A percentile compares a stretch with the other conserved stretches of the same genome.
phyloP scores from a whole-genome alignment of 2,329 filamentous ascomycete genomes.

The Thelonectria blattea region DNA sequence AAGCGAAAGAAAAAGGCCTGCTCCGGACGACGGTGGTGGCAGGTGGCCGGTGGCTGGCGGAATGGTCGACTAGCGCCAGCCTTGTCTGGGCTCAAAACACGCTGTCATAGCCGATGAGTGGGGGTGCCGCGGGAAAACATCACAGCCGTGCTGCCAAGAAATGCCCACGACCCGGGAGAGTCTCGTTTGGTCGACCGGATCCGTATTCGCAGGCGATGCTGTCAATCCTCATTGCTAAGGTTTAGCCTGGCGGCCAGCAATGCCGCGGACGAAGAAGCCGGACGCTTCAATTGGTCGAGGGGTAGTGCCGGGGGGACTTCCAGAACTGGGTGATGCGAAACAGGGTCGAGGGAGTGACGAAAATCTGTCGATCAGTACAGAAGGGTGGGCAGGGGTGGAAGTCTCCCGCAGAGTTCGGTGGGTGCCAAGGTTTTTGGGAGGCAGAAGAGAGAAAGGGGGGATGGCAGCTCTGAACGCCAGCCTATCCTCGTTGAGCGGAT shows the following conservation, averaged over 20 bases:
- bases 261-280: constrained; percentile 7
- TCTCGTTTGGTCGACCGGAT: not conserved
- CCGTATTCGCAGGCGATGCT: not conserved
- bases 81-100: constrained; percentile 29
- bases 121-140: constrained; percentile 2
- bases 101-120: constrained; percentile 16
- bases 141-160: not conserved
- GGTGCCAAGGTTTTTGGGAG: constrained; percentile 2
- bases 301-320: constrained; percentile 33
- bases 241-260: not conserved
- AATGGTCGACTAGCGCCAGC: constrained; percentile 20
- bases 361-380: constrained; percentile 37
- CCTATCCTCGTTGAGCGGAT: not conserved
- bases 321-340: constrained; percentile 33
- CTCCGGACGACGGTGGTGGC: not conserved
- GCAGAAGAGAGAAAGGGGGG: not conserved
- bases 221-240: not conserved
- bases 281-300: constrained; percentile 26
- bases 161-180: not conserved
- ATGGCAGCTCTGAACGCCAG: not conserved
- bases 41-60: not conserved
- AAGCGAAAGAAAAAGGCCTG: constrained; percentile 3
- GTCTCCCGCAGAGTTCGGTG: constrained; percentile 23
- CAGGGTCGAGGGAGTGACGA: constrained; percentile 36
- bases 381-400: constrained; percentile 6